phyloP scores from a whole-genome alignment of 345 rosid genomes.

The Populus nigra region DNA sequence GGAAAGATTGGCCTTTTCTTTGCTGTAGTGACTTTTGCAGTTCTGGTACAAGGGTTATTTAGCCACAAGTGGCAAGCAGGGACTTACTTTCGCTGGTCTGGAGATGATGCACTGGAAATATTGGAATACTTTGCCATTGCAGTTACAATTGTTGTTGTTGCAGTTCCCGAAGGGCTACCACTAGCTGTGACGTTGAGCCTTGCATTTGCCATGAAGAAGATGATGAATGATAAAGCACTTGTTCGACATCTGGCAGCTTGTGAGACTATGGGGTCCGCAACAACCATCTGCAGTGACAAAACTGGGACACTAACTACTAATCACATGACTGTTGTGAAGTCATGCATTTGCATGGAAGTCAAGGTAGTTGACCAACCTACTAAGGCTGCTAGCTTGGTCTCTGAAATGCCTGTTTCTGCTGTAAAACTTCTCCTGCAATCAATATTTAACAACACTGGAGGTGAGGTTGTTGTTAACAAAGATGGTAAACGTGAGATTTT shows the following conservation, averaged over 20 bases:
- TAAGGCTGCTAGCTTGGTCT: constrained; percentile 43
- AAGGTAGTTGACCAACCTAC: constrained; percentile 41
- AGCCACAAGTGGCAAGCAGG: constrained; percentile 52
- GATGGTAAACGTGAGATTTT: constrained; percentile 66
- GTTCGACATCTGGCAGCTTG: constrained; percentile 93
- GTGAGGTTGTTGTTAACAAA: constrained; percentile 74
- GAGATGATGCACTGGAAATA: constrained; percentile 71
- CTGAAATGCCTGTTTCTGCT: constrained; percentile 60
- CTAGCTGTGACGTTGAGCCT: constrained; percentile 94
- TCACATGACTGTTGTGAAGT: constrained; percentile 86
- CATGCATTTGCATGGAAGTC: constrained; percentile 71
- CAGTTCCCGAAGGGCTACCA: constrained; percentile 95
- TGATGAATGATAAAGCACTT: constrained; percentile 97
- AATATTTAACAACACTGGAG: constrained; percentile 82
- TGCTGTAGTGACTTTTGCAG: constrained; percentile 78
- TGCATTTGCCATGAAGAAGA: constrained; percentile 96
- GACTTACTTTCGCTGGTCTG: constrained; percentile 58
- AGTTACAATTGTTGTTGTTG: constrained; percentile 91
- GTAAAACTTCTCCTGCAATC: constrained; percentile 64
- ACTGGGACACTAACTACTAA: constrained; percentile 92
- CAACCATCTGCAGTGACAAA: constrained; percentile 88
- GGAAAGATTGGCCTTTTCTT: constrained; percentile 85
- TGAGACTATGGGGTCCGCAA: constrained; percentile 98
- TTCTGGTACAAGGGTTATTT: constrained; percentile 69
- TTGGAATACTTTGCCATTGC: constrained; percentile 87